phyloP scores from a whole-genome alignment of 495 filamentous ascomycete genomes.

The Amniculicola lignicola region DNA sequence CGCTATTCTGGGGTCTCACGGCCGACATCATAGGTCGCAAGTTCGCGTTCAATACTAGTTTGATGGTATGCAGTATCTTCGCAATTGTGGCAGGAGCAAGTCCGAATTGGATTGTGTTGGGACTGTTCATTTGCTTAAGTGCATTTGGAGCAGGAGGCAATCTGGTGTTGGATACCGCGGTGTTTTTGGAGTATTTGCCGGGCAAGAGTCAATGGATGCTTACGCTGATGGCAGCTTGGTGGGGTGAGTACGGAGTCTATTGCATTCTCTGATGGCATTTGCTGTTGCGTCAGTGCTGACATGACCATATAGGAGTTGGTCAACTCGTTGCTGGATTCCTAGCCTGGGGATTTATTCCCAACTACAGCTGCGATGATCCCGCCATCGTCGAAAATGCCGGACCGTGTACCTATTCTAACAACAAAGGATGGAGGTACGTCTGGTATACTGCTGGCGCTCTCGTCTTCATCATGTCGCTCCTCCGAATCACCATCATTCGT shows the following conservation, averaged over 20 bases:
- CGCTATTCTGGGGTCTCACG: conserved; percentile 54
- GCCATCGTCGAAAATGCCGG: conserved; percentile 11
- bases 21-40: conserved; percentile 56
- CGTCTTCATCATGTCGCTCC: conserved; percentile 62
- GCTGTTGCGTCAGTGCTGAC: too few relatives aligned
- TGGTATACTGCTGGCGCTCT: conserved; percentile 57
- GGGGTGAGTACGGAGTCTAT: conserved; percentile 38
- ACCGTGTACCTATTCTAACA: conserved; percentile 34
- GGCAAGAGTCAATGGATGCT: conserved; percentile 48
- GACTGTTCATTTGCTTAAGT: conserved; percentile 47
- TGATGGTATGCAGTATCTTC: conserved; percentile 51
- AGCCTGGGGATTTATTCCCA: conserved; percentile 43
- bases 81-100: conserved; percentile 50
- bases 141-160: conserved; percentile 63
- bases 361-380: conserved; percentile 34
- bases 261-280: neutral
- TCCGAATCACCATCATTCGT: conserved; percentile 65
- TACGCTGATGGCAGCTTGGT: conserved; percentile 52
- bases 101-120: conserved; percentile 51
- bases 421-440: conserved; percentile 37
- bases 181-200: conserved; percentile 54
- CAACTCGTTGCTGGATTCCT: conserved; percentile 42
- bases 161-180: conserved; percentile 65
- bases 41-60: conserved; percentile 52
- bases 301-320: conserved; percentile 30